These are phyloP conservation scores for Kalmanozyma brasiliensis DNA, from an alignment of 1,284 basidiomycete species.

Conservation along the genomic window DNA sequence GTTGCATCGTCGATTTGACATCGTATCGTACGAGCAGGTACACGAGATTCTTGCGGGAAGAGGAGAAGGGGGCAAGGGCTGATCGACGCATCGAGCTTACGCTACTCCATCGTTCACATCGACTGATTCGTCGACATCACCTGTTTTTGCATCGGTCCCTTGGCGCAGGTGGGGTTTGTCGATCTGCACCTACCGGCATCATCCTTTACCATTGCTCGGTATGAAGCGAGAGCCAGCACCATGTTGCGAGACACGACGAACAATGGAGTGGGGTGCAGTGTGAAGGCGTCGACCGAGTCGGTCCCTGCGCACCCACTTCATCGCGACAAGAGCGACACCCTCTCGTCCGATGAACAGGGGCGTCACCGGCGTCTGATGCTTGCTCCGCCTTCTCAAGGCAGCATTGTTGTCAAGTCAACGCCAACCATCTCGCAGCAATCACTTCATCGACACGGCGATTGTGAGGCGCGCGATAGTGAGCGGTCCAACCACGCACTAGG, in stretches of 20 bases:
- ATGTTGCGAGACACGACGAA: constrained; percentile 6
- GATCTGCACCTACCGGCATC: no score
- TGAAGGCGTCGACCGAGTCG: constrained; percentile 2
- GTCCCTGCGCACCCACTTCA: background rate
- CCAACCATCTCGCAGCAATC: background rate
- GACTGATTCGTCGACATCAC: background rate
- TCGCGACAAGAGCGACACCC: background rate
- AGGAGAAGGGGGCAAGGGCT: no score
- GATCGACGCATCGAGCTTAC: no score
- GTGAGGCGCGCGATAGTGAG: constrained; percentile 11
- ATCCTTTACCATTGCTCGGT: no score
- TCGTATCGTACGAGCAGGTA: no score
- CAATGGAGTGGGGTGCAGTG: constrained; percentile 6
- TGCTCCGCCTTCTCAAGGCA: no score
- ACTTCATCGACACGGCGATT: background rate
- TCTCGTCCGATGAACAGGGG: constrained; percentile 6
- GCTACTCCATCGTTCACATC: no score
- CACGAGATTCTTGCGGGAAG: no score
- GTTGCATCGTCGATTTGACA: no score
- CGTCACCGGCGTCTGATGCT: constrained; percentile 8
- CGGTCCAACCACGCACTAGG: constrained; percentile 5
- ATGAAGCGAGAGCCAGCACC: no score
- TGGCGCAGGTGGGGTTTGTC: background rate
- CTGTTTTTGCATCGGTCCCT: no score
- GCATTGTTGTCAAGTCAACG: constrained; percentile 4